A percentile compares a stretch with the other conserved stretches of the same genome.
Conservation (phyloP, 2,329 filamentous ascomycete species). For the Talaromyces piceae region DNA sequence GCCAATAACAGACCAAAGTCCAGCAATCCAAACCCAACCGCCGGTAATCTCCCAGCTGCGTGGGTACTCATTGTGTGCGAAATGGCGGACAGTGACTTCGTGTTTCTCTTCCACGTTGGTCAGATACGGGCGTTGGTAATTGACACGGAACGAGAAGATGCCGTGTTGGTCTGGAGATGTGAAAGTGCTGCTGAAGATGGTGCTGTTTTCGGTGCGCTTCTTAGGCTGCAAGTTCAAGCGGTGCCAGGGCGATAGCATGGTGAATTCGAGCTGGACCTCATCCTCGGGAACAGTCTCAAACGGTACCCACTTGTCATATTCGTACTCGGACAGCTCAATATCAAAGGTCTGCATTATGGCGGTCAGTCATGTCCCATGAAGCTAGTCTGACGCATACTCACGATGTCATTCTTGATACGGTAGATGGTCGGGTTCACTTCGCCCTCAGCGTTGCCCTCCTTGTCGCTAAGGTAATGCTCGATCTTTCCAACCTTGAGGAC, state of each 20-base stretch:
- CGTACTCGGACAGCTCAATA: constrained; percentile 84
- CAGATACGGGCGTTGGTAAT: constrained; percentile 93
- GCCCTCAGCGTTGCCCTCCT: constrained; percentile 45
- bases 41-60: constrained; percentile 82
- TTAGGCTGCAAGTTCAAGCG: constrained; percentile 63
- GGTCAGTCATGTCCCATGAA: neutral
- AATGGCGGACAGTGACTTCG: constrained; percentile 89
- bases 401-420: constrained; percentile 92
- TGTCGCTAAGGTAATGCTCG: constrained; percentile 59
- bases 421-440: constrained; percentile 75
- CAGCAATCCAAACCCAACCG: constrained; percentile 90
- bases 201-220: constrained; percentile 55
- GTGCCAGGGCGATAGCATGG: constrained; percentile 97
- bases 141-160: constrained; percentile 96
- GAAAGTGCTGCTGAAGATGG: constrained; percentile 69
- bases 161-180: constrained; percentile 92
- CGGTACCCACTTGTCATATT: constrained; percentile 64
- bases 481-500: constrained; percentile 78
- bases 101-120: constrained; percentile 87
- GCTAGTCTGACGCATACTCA: constrained; percentile 42
- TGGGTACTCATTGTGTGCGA: constrained; percentile 95
- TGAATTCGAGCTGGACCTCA: constrained; percentile 87
- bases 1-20: constrained; percentile 72
- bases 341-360: constrained; percentile 58
- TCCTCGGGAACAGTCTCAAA: constrained; percentile 66